A percentile compares a stretch with the other conserved stretches of the same genome.
phyloP scores from a whole-genome alignment of 1,139 yeast species.

The Kodamaea ohmeri region DNA sequence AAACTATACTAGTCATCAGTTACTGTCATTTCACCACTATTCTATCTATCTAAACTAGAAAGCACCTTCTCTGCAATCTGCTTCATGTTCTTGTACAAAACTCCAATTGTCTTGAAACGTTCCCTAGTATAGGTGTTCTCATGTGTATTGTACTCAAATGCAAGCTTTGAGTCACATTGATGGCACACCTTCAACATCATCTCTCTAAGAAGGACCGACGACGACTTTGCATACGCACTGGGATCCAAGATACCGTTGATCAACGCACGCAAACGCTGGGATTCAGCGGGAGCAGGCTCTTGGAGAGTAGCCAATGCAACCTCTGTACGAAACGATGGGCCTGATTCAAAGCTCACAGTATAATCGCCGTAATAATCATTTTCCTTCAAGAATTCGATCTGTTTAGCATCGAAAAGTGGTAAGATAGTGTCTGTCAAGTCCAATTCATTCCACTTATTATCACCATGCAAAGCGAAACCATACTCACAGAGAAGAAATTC shows the following conservation, averaged over 20 bases:
- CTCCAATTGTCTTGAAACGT: slow-evolving; percentile 21
- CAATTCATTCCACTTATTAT: slow-evolving; percentile 66
- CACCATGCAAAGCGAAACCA: slow-evolving; percentile 59
- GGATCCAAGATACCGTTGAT: slow-evolving; percentile 42
- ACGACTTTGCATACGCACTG: slow-evolving; percentile 29
- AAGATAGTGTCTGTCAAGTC: slow-evolving; percentile 53
- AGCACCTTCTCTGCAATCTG: slow-evolving; percentile 19
- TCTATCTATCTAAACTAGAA: not conserved
- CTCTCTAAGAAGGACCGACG: slow-evolving; percentile 27
- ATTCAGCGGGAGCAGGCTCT: slow-evolving; percentile 36
- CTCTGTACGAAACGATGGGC: slow-evolving; percentile 68
- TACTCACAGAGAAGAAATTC: slow-evolving; percentile 80
- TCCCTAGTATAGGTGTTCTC: slow-evolving; percentile 14
- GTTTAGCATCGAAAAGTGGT: slow-evolving; percentile 36
- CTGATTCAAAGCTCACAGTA: slow-evolving; percentile 51
- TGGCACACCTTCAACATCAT: slow-evolving; percentile 31
- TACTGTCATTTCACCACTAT: not conserved
- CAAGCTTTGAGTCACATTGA: slow-evolving; percentile 20
- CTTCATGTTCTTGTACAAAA: slow-evolving; percentile 25
- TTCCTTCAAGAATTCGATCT: slow-evolving; percentile 46
- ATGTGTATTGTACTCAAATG: slow-evolving; percentile 20
- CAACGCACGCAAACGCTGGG: slow-evolving; percentile 29
- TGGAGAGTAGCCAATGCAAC: slow-evolving; percentile 69
- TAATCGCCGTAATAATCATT: slow-evolving; percentile 70
- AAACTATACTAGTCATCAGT: too few relatives aligned